Conservation (phyloP, 805 yeast genomes). For the Saccharomyces eubayanus region DNA sequence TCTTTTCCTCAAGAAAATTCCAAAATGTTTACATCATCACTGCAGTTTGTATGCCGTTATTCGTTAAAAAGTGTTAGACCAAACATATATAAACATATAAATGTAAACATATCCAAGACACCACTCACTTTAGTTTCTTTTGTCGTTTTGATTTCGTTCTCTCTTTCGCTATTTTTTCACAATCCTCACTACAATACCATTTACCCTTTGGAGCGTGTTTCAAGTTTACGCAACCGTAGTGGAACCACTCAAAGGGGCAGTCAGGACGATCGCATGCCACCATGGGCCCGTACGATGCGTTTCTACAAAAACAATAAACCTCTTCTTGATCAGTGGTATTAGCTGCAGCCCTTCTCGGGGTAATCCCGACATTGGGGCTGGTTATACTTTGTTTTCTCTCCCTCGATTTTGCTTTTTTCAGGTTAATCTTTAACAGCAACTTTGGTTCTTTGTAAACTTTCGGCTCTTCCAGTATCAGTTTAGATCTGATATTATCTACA, state of each 20-base stretch:
- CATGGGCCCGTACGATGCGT: constrained; percentile 63
- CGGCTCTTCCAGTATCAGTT: constrained; percentile 1
- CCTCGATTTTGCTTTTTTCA: constrained; percentile 1
- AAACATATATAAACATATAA: constrained; percentile 2
- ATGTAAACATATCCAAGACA: not conserved
- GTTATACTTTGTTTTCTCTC: constrained; percentile 7
- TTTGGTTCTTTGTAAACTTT: not conserved
- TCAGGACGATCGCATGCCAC: constrained; percentile 78
- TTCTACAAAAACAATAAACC: constrained; percentile 41
- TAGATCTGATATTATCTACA: not conserved
- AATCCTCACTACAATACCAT: constrained; percentile 62
- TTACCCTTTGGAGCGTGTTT: constrained; percentile 52
- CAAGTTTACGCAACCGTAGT: constrained; percentile 57
- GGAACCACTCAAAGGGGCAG: constrained; percentile 75
- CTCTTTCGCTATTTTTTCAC: constrained; percentile 7
- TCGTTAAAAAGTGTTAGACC: not conserved
- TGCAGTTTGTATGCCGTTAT: not conserved
- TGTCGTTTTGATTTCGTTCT: constrained; percentile 3
- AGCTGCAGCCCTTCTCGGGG: not conserved
- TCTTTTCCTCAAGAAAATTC: not conserved
- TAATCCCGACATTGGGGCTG: constrained; percentile 1
- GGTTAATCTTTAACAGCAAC: constrained; percentile 2
- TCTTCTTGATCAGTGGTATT: constrained; percentile 6
- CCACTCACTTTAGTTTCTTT: constrained; percentile 1
- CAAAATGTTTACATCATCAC: not conserved